Conservation (phyloP, 2,329 filamentous ascomycete genomes). For the Cordyceps cateniannulata region DNA sequence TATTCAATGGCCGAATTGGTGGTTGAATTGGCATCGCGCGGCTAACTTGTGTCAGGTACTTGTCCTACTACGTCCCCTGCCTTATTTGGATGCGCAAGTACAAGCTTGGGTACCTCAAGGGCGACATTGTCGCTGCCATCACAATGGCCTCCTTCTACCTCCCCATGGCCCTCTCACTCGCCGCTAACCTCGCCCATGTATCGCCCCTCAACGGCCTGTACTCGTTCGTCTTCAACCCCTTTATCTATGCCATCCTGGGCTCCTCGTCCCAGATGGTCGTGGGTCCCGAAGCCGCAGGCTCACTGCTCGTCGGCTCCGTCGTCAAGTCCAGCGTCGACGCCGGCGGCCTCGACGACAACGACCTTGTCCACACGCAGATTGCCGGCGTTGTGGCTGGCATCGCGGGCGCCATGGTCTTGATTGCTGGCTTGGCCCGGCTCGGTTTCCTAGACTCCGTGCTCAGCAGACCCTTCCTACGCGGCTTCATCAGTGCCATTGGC, state of each 20-base stretch:
- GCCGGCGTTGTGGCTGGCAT: slow-evolving; percentile 85
- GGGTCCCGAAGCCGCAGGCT: slow-evolving; percentile 90
- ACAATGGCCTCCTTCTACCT: slow-evolving; percentile 99
- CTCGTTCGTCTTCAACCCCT: slow-evolving; percentile 84
- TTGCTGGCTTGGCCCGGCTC: slow-evolving; percentile 75
- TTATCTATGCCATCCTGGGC: slow-evolving; percentile 85
- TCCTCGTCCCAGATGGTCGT: slow-evolving; percentile 92
- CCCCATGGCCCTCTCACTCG: slow-evolving; percentile 90
- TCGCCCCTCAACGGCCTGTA: slow-evolving; percentile 93
- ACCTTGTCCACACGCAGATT: slow-evolving; percentile 66
- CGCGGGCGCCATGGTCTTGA: slow-evolving; percentile 80
- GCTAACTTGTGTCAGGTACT: slow-evolving; percentile 52
- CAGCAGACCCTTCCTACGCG: slow-evolving; percentile 83
- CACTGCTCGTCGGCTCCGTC: slow-evolving; percentile 80
- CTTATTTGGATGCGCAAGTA: slow-evolving; percentile 90
- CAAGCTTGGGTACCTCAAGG: slow-evolving; percentile 70
- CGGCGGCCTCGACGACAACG: slow-evolving; percentile 59
- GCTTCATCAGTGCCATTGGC: slow-evolving; percentile 95
- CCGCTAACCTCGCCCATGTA: slow-evolving; percentile 85
- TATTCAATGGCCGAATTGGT: background rate
- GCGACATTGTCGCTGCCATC: slow-evolving; percentile 80
- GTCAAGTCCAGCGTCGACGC: slow-evolving; percentile 69
- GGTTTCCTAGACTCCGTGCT: slow-evolving; percentile 94
- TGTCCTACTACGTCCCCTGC: slow-evolving; percentile 89
- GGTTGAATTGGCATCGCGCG: background rate